phyloP scores from a whole-genome alignment of 2,329 filamentous ascomycete species.

The Fusarium abutilonis region DNA sequence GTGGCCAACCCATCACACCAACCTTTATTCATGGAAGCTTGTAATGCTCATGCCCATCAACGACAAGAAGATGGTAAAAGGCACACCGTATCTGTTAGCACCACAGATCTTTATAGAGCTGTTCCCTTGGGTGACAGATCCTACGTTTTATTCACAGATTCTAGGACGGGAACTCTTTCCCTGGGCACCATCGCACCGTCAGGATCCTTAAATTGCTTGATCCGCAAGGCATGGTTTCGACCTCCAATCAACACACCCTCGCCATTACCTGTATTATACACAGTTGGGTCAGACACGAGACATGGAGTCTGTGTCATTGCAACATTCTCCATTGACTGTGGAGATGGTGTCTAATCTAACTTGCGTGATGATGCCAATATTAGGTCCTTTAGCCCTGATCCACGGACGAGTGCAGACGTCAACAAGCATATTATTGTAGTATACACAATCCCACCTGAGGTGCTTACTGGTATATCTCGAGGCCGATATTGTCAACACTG shows the following conservation, averaged over 20 bases:
- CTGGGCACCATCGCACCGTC: constrained; percentile 70
- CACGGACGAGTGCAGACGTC: constrained; percentile 12
- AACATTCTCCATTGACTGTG: constrained; percentile 55
- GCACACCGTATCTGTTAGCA: constrained; percentile 52
- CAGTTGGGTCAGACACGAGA: constrained; percentile 63
- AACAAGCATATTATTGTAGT: constrained; percentile 60
- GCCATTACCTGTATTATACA: constrained; percentile 61
- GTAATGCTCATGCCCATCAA: constrained; percentile 28
- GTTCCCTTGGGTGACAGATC: constrained; percentile 72
- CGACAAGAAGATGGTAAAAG: constrained; percentile 19
- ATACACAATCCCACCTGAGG: constrained; percentile 69
- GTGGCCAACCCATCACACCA: constrained; percentile 25
- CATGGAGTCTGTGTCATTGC: constrained; percentile 69
- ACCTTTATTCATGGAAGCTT: constrained; percentile 22
- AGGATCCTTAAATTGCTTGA: constrained; percentile 60
- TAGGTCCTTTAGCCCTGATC: constrained; percentile 6
- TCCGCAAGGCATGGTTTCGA: constrained; percentile 67
- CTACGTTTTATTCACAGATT: constrained; percentile 73
- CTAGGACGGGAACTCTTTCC: constrained; percentile 63
- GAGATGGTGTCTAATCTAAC: constrained; percentile 17
- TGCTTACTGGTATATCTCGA: constrained; percentile 54
- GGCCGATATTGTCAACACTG: constrained; percentile 15
- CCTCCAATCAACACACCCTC: constrained; percentile 46
- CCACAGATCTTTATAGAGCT: constrained; percentile 69
- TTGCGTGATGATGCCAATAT: constrained; percentile 7